Evolutionary conservation across 1,139 yeast genomes (phyloP), one percentile per base, ranked within the genome.

Genomic region (Suhomyces panamericanus): DNA sequence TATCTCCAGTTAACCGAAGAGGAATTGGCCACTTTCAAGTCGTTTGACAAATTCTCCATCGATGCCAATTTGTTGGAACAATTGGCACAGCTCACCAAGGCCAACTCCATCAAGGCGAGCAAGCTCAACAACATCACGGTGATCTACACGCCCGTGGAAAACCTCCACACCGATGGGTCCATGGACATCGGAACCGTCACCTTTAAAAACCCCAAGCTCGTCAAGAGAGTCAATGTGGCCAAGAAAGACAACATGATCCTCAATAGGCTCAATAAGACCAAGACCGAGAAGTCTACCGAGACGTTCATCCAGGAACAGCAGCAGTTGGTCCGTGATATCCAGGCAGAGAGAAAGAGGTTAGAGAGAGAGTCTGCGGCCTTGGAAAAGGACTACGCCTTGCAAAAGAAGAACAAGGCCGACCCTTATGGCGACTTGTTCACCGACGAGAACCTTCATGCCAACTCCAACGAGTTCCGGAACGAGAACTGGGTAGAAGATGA

Each of bases 161-260:
- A 88, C 59, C 69, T 88, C 45, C 76, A 78, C 41, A 85, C 87
- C 51, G 83, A 81, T 45, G 86, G 85, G 5, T 78, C 80, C 33
- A 87, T 87, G 95, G 90, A 81, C 41, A 79, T 78, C n/a, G 96
- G 96, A 4, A 89, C 90, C 38, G 96, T 87, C 4, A 80, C 88
- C 1, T 88, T 87, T 63, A 71, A 77, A 38, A 81, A 83, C 44
- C 74, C 74, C 4, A 73, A 75, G 49, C 65, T 66, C 42, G 84
- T 85, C 28, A 79, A 72, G 51, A 73, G 81, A 49, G 63, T 81
- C 24, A 76, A 73, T 52, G 75, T 88, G 29, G 76, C 74, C 43
- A 77, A 76, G 38, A 75, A 84, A 48, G 83, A 84, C 38, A 86
- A 84, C 55, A 67, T 78, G n/a, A 69, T 85, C 2, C 60, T 87